These are phyloP conservation scores for Ceratocystiopsis minuta DNA, from an alignment of 2,329 filamentous ascomycete genomes.

Conservation along the genomic window DNA sequence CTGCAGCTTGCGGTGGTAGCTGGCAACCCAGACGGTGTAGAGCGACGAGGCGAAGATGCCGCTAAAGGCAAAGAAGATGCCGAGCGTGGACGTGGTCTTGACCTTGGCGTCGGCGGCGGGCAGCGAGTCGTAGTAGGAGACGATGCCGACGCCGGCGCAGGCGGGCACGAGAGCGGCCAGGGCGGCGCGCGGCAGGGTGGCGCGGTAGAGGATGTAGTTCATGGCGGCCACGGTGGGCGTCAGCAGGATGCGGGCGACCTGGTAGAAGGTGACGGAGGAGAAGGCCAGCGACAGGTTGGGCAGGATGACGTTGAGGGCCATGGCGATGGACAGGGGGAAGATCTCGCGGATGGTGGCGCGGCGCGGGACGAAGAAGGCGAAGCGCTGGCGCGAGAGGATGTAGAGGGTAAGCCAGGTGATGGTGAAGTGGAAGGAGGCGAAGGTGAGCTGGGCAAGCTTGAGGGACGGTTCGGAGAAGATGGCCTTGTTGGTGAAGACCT, in stretches of 20 bases:
- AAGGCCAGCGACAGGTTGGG: constrained; percentile 51
- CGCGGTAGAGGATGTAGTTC: constrained; percentile 43
- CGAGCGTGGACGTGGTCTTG: constrained; percentile 37
- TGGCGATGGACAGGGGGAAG: constrained; percentile 45
- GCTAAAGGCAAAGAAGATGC: constrained; percentile 44
- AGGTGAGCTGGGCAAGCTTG: constrained; percentile 44
- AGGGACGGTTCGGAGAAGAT: constrained; percentile 47
- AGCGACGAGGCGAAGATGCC: constrained; percentile 48
- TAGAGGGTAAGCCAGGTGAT: constrained; percentile 47
- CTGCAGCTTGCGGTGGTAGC: constrained; percentile 45
- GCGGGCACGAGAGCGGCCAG: constrained; percentile 38
- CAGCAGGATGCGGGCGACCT: constrained; percentile 48
- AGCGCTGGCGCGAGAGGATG: constrained; percentile 36
- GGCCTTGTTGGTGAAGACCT: constrained; percentile 55
- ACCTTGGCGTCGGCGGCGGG: constrained; percentile 26
- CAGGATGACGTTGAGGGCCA: constrained; percentile 52
- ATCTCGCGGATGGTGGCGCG: constrained; percentile 36
- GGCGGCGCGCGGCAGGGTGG: constrained; percentile 35
- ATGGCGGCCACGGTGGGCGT: constrained; percentile 47
- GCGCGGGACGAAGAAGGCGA: constrained; percentile 41
- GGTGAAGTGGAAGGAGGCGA: constrained; percentile 51
- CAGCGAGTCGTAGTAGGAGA: constrained; percentile 51
- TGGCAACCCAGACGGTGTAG: constrained; percentile 52
- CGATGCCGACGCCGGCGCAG: constrained; percentile 45
- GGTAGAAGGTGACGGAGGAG: constrained; percentile 52